These are phyloP conservation scores for Sporothrix dimorphospora DNA, from an alignment of 2,329 filamentous ascomycete genomes.

Conservation along the genomic window DNA sequence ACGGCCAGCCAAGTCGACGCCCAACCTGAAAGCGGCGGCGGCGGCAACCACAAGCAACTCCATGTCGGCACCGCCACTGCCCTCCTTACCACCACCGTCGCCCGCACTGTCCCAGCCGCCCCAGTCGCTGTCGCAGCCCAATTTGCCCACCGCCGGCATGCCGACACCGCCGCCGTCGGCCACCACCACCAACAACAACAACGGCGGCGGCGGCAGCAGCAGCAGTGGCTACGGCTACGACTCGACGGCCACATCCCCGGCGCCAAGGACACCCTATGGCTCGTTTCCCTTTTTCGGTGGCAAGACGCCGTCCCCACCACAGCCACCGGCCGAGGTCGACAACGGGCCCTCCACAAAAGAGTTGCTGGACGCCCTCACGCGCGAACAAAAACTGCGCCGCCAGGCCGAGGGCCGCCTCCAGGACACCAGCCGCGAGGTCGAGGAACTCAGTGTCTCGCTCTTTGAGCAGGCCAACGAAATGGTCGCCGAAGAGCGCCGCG, in stretches of 20 bases:
- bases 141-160: background rate
- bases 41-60: slow-evolving; percentile 33
- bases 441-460: slow-evolving; percentile 73
- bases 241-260: slow-evolving; percentile 32
- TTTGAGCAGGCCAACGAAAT: slow-evolving; percentile 88
- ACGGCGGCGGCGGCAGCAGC: slow-evolving; percentile 25
- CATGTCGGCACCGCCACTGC: slow-evolving; percentile 25
- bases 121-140: slow-evolving; percentile 30
- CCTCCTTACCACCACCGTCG: slow-evolving; percentile 10
- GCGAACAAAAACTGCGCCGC: slow-evolving; percentile 67
- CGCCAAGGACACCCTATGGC: slow-evolving; percentile 28
- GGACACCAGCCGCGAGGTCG: slow-evolving; percentile 71
- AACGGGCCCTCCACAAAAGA: slow-evolving; percentile 46
- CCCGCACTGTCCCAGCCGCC: slow-evolving; percentile 32
- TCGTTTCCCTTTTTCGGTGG: slow-evolving; percentile 26
- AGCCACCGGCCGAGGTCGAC: slow-evolving; percentile 26
- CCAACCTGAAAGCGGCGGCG: slow-evolving; percentile 41
- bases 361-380: slow-evolving; percentile 65
- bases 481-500: slow-evolving; percentile 76
- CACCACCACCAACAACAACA: slow-evolving; percentile 24
- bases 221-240: slow-evolving; percentile 27
- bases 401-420: slow-evolving; percentile 70
- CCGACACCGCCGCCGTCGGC: slow-evolving; percentile 29
- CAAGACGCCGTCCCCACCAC: slow-evolving; percentile 17
- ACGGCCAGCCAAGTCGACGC: slow-evolving; percentile 48